These are phyloP conservation scores for Aspergillus hancockii DNA, from an alignment of 495 filamentous ascomycete species.

Conservation along the genomic window DNA sequence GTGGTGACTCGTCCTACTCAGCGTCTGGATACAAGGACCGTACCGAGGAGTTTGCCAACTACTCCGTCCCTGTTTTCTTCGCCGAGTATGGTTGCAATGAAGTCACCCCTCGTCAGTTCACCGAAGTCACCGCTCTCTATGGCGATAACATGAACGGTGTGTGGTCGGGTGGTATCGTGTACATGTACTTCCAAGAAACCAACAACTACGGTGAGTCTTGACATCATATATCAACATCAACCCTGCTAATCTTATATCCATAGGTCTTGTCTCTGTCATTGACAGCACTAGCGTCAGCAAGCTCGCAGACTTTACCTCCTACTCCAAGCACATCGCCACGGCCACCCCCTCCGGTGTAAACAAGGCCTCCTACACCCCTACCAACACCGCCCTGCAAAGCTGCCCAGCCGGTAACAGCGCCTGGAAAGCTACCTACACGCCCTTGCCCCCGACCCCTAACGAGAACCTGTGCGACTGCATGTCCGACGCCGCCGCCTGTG, in stretches of 20 bases:
- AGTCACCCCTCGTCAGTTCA: slow-evolving; percentile 72
- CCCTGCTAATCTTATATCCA: background rate
- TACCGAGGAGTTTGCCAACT: slow-evolving; percentile 80
- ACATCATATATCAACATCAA: slow-evolving; percentile 1
- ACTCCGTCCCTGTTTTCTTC: slow-evolving; percentile 92
- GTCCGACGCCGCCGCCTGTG: slow-evolving; percentile 67
- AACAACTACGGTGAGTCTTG: slow-evolving; percentile 77
- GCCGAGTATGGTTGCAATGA: slow-evolving; percentile 97
- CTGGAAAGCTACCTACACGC: slow-evolving; percentile 67
- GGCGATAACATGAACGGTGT: slow-evolving; percentile 76
- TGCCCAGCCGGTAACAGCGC: slow-evolving; percentile 66
- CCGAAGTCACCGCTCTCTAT: slow-evolving; percentile 84
- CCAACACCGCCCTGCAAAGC: slow-evolving; percentile 67
- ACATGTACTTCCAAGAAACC: slow-evolving; percentile 93
- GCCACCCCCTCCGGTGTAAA: slow-evolving; percentile 66
- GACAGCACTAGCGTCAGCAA: slow-evolving; percentile 58
- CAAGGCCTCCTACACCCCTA: slow-evolving; percentile 69
- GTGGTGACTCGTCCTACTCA: slow-evolving; percentile 73
- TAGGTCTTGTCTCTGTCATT: slow-evolving; percentile 70
- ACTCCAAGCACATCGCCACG: slow-evolving; percentile 68
- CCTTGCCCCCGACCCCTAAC: slow-evolving; percentile 81
- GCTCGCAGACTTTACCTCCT: slow-evolving; percentile 71
- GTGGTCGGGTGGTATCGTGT: slow-evolving; percentile 93
- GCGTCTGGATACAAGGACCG: slow-evolving; percentile 76
- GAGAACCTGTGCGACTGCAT: slow-evolving; percentile 78